These are phyloP conservation scores for Cutaneotrichosporon daszewskae DNA, from an alignment of 1,284 basidiomycete genomes.

Conservation along the genomic window DNA sequence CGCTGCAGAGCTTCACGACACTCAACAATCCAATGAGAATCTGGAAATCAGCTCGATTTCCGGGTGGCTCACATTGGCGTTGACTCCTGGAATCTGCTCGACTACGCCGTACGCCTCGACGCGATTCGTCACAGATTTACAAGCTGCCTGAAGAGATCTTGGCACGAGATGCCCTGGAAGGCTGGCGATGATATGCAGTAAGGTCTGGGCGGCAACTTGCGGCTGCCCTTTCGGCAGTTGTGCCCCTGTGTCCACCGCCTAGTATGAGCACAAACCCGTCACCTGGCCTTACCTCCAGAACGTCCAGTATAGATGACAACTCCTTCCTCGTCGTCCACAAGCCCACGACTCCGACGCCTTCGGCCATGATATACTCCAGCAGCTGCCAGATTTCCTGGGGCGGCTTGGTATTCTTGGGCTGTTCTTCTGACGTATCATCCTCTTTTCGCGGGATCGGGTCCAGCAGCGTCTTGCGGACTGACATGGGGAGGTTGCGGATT, in stretches of 20 bases:
- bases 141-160: slow-evolving; percentile 12
- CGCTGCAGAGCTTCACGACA: slow-evolving; percentile 22
- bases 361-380: slow-evolving; percentile 37
- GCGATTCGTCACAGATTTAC: slow-evolving; percentile 17
- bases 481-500: slow-evolving; percentile 20
- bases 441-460: not conserved
- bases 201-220: slow-evolving; percentile 13
- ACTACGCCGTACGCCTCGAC: slow-evolving; percentile 39
- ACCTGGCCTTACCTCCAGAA: slow-evolving; percentile 26
- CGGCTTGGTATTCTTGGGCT: slow-evolving; percentile 16
- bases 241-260: slow-evolving; percentile 15
- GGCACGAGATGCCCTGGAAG: slow-evolving; percentile 30
- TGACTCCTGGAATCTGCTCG: slow-evolving; percentile 28
- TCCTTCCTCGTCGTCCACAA: slow-evolving; percentile 21
- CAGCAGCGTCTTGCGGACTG: slow-evolving; percentile 25
- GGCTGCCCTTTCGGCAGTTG: slow-evolving; percentile 1
- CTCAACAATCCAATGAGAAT: slow-evolving; percentile 31
- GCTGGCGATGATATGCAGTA: slow-evolving; percentile 28
- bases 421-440: not conserved
- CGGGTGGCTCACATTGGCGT: slow-evolving; percentile 43
- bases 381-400: slow-evolving; percentile 36
- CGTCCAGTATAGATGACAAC: slow-evolving; percentile 15
- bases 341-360: slow-evolving; percentile 11
- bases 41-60: too few relatives aligned
- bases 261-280: not conserved